Base-by-base conservation (phyloP, 2,329 filamentous ascomycete genomes). In the Graphiopsis chlorocephala region DNA sequence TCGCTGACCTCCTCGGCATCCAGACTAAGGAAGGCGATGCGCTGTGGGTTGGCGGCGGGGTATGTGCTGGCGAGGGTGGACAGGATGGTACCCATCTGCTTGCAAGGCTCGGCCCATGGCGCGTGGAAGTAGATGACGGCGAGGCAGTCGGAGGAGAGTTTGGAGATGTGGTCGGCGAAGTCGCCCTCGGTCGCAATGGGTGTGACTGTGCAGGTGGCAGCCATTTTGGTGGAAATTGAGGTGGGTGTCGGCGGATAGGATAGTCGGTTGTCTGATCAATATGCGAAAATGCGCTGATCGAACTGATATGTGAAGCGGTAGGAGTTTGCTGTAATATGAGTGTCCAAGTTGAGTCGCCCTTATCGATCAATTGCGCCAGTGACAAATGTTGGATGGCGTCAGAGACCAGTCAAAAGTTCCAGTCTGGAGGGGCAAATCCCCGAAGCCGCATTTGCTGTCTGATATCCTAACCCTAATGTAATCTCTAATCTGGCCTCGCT, bases 1-100 rank as follows among this genome's bases (percentile, higher is more conserved):
- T 98, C 93, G 72, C 91, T 90, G 50, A 98, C 85, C 70, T 97
- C 93, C 81, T 99, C 95, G 66, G 95, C 95, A 78, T 99, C 93
- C 79, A 99, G 86, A 67, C 90, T 90, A 66, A 96, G 86, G 88
- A 97, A 99, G 71, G 88, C 87, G 70, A 93, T 90, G n/a, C 64
- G 64, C 17, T 84, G 83, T 48, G 90, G 88, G 68, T 84, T 81
- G 69, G 86, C 83, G 72, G 86, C 83, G 67, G 92, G 87, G 80
- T 96, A 97, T 77, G 93, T 92, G 74, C 88, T 87, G 69, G 94
- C 93, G 69, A 99, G 90, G 25, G 92, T 90, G 74, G 86, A 84
- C 69, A 99, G 87, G 71, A 98, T 90, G 59, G 88, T 90, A 71
- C 86, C 87, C 93, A 98, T 98, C 80, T 97, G 93, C 68, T 91